Evolutionary conservation across 768 basidiomycete genomes (phyloP), one percentile per base, ranked within the genome.

Genomic region (Tylopilus subfusipes): DNA sequence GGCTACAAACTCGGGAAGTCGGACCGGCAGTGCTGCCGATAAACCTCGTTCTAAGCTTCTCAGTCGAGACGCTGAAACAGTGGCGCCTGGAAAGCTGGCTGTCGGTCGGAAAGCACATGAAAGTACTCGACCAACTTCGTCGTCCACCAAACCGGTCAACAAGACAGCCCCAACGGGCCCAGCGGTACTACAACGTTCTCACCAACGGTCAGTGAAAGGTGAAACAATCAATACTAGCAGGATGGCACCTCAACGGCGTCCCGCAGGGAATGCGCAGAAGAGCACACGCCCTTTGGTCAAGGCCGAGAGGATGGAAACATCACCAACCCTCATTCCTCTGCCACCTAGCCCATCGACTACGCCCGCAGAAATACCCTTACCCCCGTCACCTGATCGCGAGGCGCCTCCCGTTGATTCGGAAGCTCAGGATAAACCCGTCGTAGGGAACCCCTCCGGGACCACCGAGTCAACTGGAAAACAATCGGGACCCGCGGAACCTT

Each of bases 291-390:
- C 64, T 46, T 43, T 50, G 33, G 33, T 51, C 45, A 59, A 59
- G 42, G 33, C 54, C 9, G 46, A 48, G 42, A 50, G 36, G 21
- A 64, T 68, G 47, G 56, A 54, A 30, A 47, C 19, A 11, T 47
- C 53, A 1, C 66, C 67, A 21, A 34, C 57, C 12, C 56, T 62
- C 24, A 45, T 64, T 43, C 59, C 60, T 46, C 43, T 59, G 4
- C 64, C 67, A 33, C 58, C 55, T 3, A 53, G 68, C 55, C 59
- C 71, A 46, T 40, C 60, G 47, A 27, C 56, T 54, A 8, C 58
- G 0, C 63, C 67, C 16, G 38, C 48, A 25, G 55, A 55, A 52
- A 57, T 65, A 38, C 61, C 65, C 10, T 49, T 68, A 21, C 57
- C 64, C 4, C 38, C 56, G 2, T 68, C 67, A 29, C 67, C 59